These are phyloP conservation scores for Solanum virginianum DNA, from an alignment of 257 asterid species.

Conservation along the genomic window DNA sequence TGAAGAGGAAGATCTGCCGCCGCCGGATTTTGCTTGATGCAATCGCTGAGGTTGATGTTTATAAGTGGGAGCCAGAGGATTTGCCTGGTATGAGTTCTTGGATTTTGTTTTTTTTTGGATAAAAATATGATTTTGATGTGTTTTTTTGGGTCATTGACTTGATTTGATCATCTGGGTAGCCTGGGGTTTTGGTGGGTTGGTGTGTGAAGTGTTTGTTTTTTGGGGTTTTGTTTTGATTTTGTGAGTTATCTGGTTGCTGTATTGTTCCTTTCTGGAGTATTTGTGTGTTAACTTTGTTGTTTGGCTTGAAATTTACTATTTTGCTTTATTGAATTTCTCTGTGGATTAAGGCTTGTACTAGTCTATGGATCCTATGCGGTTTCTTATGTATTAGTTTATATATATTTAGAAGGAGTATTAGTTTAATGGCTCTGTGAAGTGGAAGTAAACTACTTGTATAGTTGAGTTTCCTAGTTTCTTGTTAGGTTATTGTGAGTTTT, in stretches of 20 bases:
- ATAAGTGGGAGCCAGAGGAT: conserved; percentile 83
- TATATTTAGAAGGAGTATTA: neutral
- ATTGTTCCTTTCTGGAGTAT: neutral
- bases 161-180: neutral
- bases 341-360: neutral
- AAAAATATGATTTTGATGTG: neutral
- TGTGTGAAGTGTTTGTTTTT: neutral
- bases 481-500: neutral
- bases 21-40: conserved; percentile 37
- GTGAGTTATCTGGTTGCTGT: neutral
- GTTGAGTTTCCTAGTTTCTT: neutral
- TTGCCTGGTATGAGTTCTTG: conserved; percentile 48
- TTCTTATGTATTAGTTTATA: neutral
- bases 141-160: neutral
- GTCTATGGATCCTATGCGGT: neutral
- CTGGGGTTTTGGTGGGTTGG: neutral
- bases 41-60: conserved; percentile 60
- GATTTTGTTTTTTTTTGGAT: neutral
- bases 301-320: neutral
- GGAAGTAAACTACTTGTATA: neutral
- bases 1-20: conserved; percentile 66
- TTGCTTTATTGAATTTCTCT: neutral
- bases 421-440: neutral
- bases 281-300: neutral
- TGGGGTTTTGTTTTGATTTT: neutral